These are phyloP conservation scores for Viridothelium virens DNA, from an alignment of 495 filamentous ascomycete genomes.

Conservation along the genomic window DNA sequence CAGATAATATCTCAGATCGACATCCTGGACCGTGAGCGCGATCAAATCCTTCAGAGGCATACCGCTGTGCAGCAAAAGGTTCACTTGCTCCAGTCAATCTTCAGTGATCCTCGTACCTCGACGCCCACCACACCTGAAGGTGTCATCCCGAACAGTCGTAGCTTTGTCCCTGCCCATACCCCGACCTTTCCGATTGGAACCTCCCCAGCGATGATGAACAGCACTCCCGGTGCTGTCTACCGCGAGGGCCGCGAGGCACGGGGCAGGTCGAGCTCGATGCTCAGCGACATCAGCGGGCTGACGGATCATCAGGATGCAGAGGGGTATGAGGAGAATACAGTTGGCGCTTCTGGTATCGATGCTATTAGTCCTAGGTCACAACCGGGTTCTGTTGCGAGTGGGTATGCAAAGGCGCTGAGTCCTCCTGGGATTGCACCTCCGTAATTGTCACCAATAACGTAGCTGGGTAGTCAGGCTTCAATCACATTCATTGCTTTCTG, in stretches of 20 bases:
- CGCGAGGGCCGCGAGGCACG: constrained; percentile 30
- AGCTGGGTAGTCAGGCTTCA: not conserved
- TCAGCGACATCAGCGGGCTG: constrained; percentile 57
- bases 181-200: constrained; percentile 18
- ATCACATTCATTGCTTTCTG: not conserved
- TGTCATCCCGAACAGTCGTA: constrained; percentile 23
- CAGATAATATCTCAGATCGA: constrained; percentile 8
- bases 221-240: constrained; percentile 12
- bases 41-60: constrained; percentile 37
- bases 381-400: not conserved
- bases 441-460: not conserved
- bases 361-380: not conserved
- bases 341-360: not conserved
- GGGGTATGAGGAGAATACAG: constrained; percentile 10
- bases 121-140: constrained; percentile 34
- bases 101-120: constrained; percentile 22
- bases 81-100: constrained; percentile 55
- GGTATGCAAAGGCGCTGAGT: not conserved
- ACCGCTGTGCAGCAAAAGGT: constrained; percentile 56
- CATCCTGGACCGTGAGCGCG: constrained; percentile 17
- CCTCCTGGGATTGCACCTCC: not conserved
- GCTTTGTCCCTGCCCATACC: constrained; percentile 19
- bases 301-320: constrained; percentile 43
- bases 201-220: constrained; percentile 22
- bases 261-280: constrained; percentile 59